Base-by-base conservation (phyloP, 2,329 filamentous ascomycete genomes). In the Endothia cerciana region DNA sequence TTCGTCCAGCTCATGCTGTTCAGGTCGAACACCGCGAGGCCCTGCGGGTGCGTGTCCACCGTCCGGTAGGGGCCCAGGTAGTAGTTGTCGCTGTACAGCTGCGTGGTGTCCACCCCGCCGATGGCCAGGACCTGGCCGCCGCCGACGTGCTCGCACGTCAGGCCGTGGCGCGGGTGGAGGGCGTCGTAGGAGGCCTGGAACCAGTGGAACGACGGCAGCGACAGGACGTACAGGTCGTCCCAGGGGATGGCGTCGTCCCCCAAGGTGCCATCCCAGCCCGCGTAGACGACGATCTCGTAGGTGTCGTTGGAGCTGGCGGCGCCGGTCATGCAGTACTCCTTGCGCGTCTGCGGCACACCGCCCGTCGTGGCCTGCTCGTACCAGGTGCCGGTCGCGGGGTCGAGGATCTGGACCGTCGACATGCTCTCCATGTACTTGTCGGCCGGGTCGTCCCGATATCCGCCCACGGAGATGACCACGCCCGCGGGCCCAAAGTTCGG, bases 111-210 rank as follows among this genome's bases (percentile, higher is more conserved):
- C 17, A 71, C 66, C 3, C 76, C 78, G 0, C 76, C 74, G 56
- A 79, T 78, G 51, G 75, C 77, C 58, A 81, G 72, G 51, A 80
- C 72, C 63, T 80, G 77, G n/a, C 79, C 75, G 1, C 71, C 73
- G 17, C 74, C 75, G 1, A 76, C 73, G 13, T 77, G 67, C 56
- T 72, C 72, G 22, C 71, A 73, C n/a, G 63, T 70, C 10, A 71
- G 63, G 15, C 66, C 69, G 49, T 71, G 68, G 10, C 70, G 69
- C 4, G 71, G 72, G 47, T 65, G 64, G n/a, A 60, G 43, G 15
- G 70, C 47, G 10, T 59, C 36, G 63, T 72, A 72, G 51, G 69
- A 51, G 4, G 70, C 70, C 63, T 69, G 66, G 63, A 69, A 67
- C 72, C 71, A 72, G 65, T 70, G 65, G 56, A 72, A 72, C 2